phyloP scores from a whole-genome alignment of 106 monocot species.

The Acanthochlamys bracteata region DNA sequence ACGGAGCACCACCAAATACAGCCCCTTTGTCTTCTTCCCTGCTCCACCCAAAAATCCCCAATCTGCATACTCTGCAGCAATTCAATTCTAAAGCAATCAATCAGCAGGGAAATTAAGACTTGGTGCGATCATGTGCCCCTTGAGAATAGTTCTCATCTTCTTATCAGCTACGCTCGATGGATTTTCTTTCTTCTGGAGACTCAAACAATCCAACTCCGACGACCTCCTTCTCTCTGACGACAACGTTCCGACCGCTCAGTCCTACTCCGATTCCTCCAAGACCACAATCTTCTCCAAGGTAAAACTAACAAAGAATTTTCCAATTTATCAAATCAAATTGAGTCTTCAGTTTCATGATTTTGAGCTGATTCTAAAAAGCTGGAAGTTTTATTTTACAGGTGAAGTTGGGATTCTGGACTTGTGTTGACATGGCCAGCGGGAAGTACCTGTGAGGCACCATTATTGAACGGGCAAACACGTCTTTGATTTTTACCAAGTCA shows the following conservation, averaged over 20 bases:
- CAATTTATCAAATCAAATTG: no score
- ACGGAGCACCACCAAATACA: no score
- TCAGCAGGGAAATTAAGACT: not conserved
- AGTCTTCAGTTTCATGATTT: not conserved
- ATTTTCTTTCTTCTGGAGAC: slow-evolving; percentile 47
- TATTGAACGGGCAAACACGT: no score
- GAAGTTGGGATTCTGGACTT: slow-evolving; percentile 67
- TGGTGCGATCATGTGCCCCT: not conserved
- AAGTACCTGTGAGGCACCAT: slow-evolving; percentile 72
- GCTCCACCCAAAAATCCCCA: no score
- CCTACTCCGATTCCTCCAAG: no score
- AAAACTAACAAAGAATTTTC: not conserved
- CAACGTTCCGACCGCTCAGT: no score
- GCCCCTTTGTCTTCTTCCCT: no score
- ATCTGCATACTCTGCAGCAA: not conserved
- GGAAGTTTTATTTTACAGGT: slow-evolving; percentile 22
- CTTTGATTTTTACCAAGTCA: no score
- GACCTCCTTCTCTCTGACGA: not conserved
- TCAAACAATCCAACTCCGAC: slow-evolving; percentile 25
- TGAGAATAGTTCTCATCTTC: slow-evolving; percentile 81
- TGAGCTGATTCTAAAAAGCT: not conserved
- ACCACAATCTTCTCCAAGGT: slow-evolving; percentile 27
- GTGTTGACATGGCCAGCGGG: slow-evolving; percentile 90
- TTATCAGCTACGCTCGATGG: slow-evolving; percentile 83
- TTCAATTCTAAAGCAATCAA: not conserved